Percentiles rank a stretch among this genome's conserved stretches.
These are phyloP conservation scores for Marvania coccoides DNA, from an alignment of 139 green algal species.

Conservation along the genomic window DNA sequence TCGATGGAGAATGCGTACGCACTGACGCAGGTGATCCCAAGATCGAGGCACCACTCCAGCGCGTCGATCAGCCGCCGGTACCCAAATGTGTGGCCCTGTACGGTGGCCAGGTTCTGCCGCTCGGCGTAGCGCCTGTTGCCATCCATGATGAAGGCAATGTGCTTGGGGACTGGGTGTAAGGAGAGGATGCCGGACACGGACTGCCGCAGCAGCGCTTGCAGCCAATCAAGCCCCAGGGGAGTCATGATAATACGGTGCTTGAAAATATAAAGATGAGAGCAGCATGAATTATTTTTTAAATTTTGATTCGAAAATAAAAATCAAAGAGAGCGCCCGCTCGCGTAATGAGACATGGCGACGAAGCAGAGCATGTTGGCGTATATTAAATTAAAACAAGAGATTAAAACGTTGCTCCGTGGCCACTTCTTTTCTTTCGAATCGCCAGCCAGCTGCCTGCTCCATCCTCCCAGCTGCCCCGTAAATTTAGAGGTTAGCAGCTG, in stretches of 20 bases:
- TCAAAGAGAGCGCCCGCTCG: neutral
- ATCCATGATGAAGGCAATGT: constrained; percentile 96
- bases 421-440: no score
- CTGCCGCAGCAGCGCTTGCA: neutral
- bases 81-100: constrained; percentile 51
- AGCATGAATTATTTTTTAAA: neutral
- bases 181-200: constrained; percentile 2
- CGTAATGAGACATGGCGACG: neutral
- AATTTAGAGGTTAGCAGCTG: no score
- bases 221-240: neutral
- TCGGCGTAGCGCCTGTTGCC: constrained; percentile 86
- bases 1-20: constrained; percentile 95
- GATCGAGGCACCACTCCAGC: constrained; percentile 81
- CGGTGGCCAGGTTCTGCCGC: constrained; percentile 15
- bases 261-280: neutral
- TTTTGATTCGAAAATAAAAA: neutral
- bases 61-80: constrained; percentile 69
- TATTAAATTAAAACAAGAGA: no score
- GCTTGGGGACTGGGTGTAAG: constrained; percentile 42
- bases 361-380: no score
- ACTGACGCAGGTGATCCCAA: constrained; percentile 71
- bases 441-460: no score
- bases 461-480: no score
- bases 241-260: neutral
- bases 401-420: no score